phyloP scores from a whole-genome alignment of 2,329 filamentous ascomycete species.

The Trichoderma guizhouense region DNA sequence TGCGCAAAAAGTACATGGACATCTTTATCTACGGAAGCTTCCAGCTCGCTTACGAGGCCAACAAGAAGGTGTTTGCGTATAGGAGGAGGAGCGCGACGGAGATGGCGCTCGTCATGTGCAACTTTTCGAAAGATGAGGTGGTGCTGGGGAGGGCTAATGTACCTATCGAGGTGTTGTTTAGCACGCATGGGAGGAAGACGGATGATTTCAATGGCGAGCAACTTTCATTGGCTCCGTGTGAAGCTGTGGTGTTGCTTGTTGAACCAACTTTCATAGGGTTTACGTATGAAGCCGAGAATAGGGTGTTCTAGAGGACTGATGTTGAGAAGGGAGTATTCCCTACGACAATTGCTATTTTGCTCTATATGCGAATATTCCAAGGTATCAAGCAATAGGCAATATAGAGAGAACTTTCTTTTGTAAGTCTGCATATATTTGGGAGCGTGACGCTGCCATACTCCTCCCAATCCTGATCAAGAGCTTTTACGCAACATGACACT shows the following conservation, averaged over 20 bases:
- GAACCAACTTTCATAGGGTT: neutral
- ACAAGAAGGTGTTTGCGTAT: constrained; percentile 39
- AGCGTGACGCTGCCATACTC: neutral
- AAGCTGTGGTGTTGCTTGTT: constrained; percentile 36
- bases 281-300: neutral
- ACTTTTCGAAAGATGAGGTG: constrained; percentile 35
- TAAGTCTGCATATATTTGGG: neutral
- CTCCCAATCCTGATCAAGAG: neutral
- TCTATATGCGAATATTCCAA: neutral
- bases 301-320: neutral
- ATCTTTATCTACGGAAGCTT: constrained; percentile 64
- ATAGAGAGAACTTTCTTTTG: neutral
- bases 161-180: constrained; percentile 35
- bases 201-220: constrained; percentile 27
- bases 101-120: constrained; percentile 37
- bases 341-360: neutral
- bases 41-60: constrained; percentile 35
- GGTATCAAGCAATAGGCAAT: neutral
- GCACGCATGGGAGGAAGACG: constrained; percentile 30
- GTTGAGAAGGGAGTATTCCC: neutral
- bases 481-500: neutral
- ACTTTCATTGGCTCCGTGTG: constrained; percentile 36
- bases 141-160: constrained; percentile 30
- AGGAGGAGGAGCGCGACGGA: constrained; percentile 32
- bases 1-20: constrained; percentile 59